Conservation (phyloP, 257 asterid species). For the Thymus quinquecostatus region DNA sequence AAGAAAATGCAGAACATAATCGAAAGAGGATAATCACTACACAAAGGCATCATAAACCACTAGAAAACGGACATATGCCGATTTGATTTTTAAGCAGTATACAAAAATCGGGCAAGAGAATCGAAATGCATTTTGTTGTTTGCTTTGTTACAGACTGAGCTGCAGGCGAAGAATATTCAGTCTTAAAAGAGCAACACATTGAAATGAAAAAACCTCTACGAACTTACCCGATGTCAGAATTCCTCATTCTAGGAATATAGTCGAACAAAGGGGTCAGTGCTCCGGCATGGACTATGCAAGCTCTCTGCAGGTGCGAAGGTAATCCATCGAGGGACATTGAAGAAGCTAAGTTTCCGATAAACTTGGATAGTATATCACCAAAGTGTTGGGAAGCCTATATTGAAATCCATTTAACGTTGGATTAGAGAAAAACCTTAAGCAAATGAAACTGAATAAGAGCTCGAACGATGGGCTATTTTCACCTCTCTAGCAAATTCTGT, state of each 20-base stretch:
- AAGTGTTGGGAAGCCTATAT: conserved; percentile 93
- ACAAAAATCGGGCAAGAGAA: too few relatives aligned
- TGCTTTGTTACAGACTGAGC: not conserved
- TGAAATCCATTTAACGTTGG: conserved; percentile 27
- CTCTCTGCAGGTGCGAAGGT: conserved; percentile 79
- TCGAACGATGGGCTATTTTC: conserved; percentile 17
- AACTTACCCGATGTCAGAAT: conserved; percentile 76
- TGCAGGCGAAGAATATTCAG: not conserved
- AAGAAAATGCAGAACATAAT: conserved; percentile 13
- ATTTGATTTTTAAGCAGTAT: not conserved
- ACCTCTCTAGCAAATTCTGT: conserved; percentile 98
- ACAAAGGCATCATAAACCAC: not conserved
- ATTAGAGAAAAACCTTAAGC: conserved; percentile 1
- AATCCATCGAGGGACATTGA: conserved; percentile 52
- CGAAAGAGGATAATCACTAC: not conserved
- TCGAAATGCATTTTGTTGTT: not conserved
- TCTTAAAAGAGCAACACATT: not conserved
- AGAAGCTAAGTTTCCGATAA: conserved; percentile 78
- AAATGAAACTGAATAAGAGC: conserved; percentile 18
- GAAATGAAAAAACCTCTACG: conserved; percentile 17
- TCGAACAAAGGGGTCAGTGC: conserved; percentile 69
- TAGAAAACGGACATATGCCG: not conserved
- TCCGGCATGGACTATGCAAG: conserved; percentile 86
- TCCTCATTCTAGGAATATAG: conserved; percentile 88
- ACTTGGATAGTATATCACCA: conserved; percentile 81